Percentiles rank a stretch among this genome's conserved stretches.
phyloP scores from a whole-genome alignment of 1,284 basidiomycete species.

The Naganishia sp. region DNA sequence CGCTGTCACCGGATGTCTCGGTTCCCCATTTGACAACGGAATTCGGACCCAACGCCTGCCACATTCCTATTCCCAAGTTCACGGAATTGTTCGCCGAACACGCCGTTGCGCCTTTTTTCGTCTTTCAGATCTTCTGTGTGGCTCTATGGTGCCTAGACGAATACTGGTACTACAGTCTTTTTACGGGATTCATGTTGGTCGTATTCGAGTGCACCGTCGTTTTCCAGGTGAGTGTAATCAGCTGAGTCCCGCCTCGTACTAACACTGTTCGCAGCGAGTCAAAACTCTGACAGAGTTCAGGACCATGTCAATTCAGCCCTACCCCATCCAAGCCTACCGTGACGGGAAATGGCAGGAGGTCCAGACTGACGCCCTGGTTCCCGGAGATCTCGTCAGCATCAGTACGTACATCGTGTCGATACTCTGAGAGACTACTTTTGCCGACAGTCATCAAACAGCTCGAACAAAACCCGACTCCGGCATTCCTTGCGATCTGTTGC shows the following conservation, averaged over 20 bases:
- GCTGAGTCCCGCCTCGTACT: background rate
- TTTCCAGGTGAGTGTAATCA: slow-evolving; percentile 70
- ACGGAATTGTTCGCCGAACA: slow-evolving; percentile 85
- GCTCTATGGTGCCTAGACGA: slow-evolving; percentile 94
- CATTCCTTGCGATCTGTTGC: slow-evolving; percentile 84
- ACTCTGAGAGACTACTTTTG: too few species aligned
- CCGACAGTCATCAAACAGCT: slow-evolving; percentile 49
- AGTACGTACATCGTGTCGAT: slow-evolving; percentile 36
- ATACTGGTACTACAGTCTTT: slow-evolving; percentile 96
- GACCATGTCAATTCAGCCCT: slow-evolving; percentile 90
- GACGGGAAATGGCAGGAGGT: slow-evolving; percentile 76
- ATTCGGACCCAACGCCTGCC: slow-evolving; percentile 90
- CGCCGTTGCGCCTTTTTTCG: slow-evolving; percentile 91
- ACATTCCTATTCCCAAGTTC: slow-evolving; percentile 92
- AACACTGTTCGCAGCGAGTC: slow-evolving; percentile 64
- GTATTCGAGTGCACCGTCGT: slow-evolving; percentile 97
- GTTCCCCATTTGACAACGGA: slow-evolving; percentile 58
- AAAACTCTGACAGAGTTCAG: slow-evolving; percentile 88
- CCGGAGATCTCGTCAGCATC: slow-evolving; percentile 85
- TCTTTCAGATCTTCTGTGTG: slow-evolving; percentile 94
- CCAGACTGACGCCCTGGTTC: slow-evolving; percentile 79
- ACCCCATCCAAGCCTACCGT: slow-evolving; percentile 76
- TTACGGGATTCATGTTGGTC: slow-evolving; percentile 94
- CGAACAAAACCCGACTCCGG: slow-evolving; percentile 79
- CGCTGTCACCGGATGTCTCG: slow-evolving; percentile 41